Evolutionary conservation across 768 basidiomycete genomes (phyloP), one percentile per base, ranked within the genome.

Genomic region (Phlebiopsis gigantea): DNA sequence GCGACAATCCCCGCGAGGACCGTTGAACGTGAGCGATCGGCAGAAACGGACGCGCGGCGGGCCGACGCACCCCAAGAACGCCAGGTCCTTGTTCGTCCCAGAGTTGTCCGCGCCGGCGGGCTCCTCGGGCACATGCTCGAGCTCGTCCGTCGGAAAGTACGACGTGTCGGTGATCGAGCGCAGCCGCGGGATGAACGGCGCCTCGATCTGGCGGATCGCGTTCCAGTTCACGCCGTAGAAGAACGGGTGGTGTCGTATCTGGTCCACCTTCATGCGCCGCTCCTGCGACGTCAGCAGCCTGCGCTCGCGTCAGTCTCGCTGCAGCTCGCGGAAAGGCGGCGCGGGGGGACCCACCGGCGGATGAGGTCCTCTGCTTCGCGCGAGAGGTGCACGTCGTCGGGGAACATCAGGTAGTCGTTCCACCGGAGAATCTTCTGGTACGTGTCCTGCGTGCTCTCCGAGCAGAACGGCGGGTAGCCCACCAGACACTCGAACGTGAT

Each of bases 401-500:
- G 97, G 71, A 98, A 93, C 43, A 74, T 76, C 39, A 98, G 82
- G 70, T 89, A 88, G 56, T 85, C 77, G 58, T 81, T 79, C 97
- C 96, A 99, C 68, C 95, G 88, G 73, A 96, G 86, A 62, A 98
- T 98, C 74, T 98, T 98, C 66, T 95, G 86, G 71, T 99, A 99
- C 22, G 95, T 98, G 62, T 98, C 96, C 64, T 96, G 93, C 21
- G 97, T 94, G 52, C 89, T 90, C 69, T 98, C 94, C 4, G 93
- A 93, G 71, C 93, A 98, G 76, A 98, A 95, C 0, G 93, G 94
- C 22, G 95, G 93, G 71, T 97, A 98, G 55, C 97, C 97, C 62
- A 98, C 92, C 22, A 98, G 75, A 71, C 90, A 97, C 72, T 98
- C 96, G 69, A 97, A 99, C 89, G 93, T 95, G 76, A 98, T 98